Conservation (phyloP, 2,329 filamentous ascomycete species). For the Clonostachys solani region DNA sequence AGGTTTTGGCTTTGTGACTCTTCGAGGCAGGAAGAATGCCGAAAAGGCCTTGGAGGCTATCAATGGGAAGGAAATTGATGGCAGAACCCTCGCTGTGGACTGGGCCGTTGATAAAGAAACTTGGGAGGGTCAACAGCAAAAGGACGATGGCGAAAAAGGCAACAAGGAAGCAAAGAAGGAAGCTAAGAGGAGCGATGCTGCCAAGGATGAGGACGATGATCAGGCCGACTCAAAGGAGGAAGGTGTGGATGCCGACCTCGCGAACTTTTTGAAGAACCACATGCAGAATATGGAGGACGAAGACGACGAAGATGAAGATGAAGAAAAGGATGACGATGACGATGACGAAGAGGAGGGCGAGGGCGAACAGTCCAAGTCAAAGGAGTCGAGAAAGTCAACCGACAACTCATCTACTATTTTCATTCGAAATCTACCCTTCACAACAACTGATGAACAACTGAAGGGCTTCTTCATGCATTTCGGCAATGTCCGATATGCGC, state of each 20-base stretch:
- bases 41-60: constrained; percentile 80
- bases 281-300: constrained; percentile 55
- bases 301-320: constrained; percentile 42
- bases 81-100: constrained; percentile 85
- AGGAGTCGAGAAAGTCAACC: constrained; percentile 28
- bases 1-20: constrained; percentile 89
- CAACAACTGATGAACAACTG: constrained; percentile 74
- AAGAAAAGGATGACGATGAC: constrained; percentile 33
- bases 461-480: constrained; percentile 86
- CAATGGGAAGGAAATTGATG: constrained; percentile 89
- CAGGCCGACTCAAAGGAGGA: constrained; percentile 31
- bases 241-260: constrained; percentile 37
- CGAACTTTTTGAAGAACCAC: constrained; percentile 54
- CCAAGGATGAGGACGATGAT: constrained; percentile 17
- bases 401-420: constrained; percentile 80
- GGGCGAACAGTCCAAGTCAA: background rate
- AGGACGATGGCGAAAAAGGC: constrained; percentile 25
- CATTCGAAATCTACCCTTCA: constrained; percentile 91
- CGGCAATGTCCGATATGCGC: constrained; percentile 82
- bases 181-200: constrained; percentile 18
- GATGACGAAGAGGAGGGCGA: constrained; percentile 32
- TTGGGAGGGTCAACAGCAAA: constrained; percentile 89
- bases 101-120: constrained; percentile 92
- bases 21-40: constrained; percentile 85
- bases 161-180: constrained; percentile 25